Evolutionary conservation across 805 yeast genomes (phyloP).

Genomic region (Barnettozyma sucrosica): DNA sequence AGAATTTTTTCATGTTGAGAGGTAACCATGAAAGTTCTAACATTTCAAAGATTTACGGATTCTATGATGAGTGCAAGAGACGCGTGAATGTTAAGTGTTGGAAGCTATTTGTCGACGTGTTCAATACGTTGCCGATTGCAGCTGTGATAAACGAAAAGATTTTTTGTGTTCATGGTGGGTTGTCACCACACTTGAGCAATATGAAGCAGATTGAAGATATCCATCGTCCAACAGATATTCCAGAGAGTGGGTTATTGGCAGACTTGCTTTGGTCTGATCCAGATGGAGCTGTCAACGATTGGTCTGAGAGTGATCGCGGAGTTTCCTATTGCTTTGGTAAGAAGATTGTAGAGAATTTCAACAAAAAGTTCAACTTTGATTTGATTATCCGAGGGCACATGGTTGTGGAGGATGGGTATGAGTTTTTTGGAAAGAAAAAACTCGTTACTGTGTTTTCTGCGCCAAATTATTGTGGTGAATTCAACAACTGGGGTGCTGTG

Average conservation of each 20-base stretch:
- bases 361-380: slow-evolving; percentile 63
- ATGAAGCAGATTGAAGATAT: slow-evolving; percentile 66
- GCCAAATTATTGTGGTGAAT: slow-evolving; percentile 62
- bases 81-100: slow-evolving; percentile 88
- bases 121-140: slow-evolving; percentile 91
- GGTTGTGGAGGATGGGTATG: slow-evolving; percentile 89
- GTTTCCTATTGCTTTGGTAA: slow-evolving; percentile 75
- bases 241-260: slow-evolving; percentile 71
- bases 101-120: slow-evolving; percentile 91
- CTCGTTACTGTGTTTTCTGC: slow-evolving; percentile 78
- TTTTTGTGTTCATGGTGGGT: slow-evolving; percentile 83
- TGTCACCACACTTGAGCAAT: slow-evolving; percentile 63
- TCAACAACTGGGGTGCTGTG: slow-evolving; percentile 93
- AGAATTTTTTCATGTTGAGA: slow-evolving; percentile 84
- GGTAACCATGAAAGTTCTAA: slow-evolving; percentile 98
- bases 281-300: slow-evolving; percentile 47
- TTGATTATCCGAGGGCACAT: slow-evolving; percentile 78
- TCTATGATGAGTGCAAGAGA: slow-evolving; percentile 96
- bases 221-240: slow-evolving; percentile 78
- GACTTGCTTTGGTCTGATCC: slow-evolving; percentile 86
- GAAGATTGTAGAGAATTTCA: slow-evolving; percentile 66
- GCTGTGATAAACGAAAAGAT: slow-evolving; percentile 94
- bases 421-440: slow-evolving; percentile 68
- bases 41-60: slow-evolving; percentile 94
- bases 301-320: slow-evolving; percentile 83